Evolutionary conservation across 805 yeast species (phyloP).

Genomic region (Metschnikowia borealis): DNA sequence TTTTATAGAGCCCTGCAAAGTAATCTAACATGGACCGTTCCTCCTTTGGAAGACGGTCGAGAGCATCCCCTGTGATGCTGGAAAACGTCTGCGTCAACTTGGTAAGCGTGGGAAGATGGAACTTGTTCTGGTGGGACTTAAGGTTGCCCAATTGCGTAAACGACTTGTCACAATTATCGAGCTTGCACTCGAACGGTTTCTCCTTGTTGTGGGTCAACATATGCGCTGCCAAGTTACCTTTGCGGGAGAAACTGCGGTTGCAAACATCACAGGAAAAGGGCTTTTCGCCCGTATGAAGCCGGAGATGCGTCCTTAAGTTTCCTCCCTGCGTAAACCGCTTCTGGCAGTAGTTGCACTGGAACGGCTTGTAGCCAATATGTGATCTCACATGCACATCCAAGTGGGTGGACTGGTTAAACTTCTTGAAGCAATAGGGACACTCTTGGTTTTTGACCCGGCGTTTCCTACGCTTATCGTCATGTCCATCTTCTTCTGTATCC

Average conservation of each 20-base stretch:
- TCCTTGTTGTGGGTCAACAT: conserved; percentile 72
- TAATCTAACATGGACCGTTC: conserved; percentile 72
- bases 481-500: conserved; percentile 20
- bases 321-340: conserved; percentile 90
- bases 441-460: conserved; percentile 51
- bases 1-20: conserved; percentile 78
- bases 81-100: conserved; percentile 65
- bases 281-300: conserved; percentile 89
- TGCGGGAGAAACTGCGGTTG: conserved; percentile 73
- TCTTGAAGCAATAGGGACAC: conserved; percentile 74
- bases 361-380: conserved; percentile 84
- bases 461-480: conserved; percentile 18
- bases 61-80: conserved; percentile 46
- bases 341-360: conserved; percentile 71
- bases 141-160: conserved; percentile 91
- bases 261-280: conserved; percentile 82
- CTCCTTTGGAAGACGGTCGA: conserved; percentile 48
- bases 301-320: conserved; percentile 75
- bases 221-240: conserved; percentile 91
- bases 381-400: conserved; percentile 84
- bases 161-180: conserved; percentile 77
- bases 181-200: conserved; percentile 74
- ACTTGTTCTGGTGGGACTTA: conserved; percentile 90
- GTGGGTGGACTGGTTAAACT: conserved; percentile 87
- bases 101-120: conserved; percentile 71